Conservation (phyloP, 192 early-diverging fungal species). For the Thamnidium elegans region DNA sequence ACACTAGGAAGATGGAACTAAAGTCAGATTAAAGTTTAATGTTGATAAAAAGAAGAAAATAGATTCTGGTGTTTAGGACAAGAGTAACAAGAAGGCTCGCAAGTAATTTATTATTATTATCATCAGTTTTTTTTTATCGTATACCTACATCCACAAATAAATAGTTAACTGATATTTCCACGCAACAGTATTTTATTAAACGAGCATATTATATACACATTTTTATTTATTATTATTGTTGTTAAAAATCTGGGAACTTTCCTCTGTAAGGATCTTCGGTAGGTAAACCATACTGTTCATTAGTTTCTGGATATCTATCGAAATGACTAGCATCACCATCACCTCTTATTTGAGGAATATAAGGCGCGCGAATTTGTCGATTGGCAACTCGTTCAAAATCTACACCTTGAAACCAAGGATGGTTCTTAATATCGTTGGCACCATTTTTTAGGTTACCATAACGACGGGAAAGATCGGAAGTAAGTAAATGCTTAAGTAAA, state of each 20-base stretch:
- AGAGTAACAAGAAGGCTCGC: no score
- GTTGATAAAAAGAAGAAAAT: no score
- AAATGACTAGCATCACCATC: conserved; percentile 94
- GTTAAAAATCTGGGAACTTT: conserved; percentile 22
- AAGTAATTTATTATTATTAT: no score
- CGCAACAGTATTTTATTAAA: no score
- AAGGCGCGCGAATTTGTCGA: conserved; percentile 78
- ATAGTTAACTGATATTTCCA: no score
- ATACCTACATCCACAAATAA: no score
- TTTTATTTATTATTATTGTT: neutral
- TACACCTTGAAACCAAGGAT: conserved; percentile 92
- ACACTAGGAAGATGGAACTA: no score
- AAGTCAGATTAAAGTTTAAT: no score
- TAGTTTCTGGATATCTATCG: conserved; percentile 90
- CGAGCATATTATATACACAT: neutral
- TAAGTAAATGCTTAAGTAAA: conserved; percentile 77
- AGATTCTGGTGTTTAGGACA: no score
- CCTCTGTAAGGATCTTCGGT: conserved; percentile 24
- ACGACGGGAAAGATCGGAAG: conserved; percentile 78
- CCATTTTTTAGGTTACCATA: conserved; percentile 86
- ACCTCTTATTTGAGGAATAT: conserved; percentile 75
- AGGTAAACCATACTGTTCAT: conserved; percentile 77
- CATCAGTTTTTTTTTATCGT: no score
- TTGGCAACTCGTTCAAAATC: conserved; percentile 81
- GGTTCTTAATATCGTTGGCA: conserved; percentile 86